Evolutionary conservation across 371 early-diverging fungal species (phyloP).

Genomic region (Mucor circinelloides): DNA sequence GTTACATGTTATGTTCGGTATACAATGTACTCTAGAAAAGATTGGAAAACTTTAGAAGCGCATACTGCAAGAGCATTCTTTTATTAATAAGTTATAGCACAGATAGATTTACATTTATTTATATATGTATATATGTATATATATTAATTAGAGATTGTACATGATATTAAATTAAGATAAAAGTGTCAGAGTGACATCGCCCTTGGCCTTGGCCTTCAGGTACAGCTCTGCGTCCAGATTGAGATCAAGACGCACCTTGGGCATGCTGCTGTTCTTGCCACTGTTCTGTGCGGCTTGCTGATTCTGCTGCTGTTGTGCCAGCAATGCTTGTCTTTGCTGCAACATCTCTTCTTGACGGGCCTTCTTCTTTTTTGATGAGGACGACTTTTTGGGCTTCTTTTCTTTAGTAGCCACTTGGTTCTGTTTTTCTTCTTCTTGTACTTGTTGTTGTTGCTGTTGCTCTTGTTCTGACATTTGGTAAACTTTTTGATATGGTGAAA

Average conservation of each 20-base stretch:
- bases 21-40: not conserved
- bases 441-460: conserved; percentile 1
- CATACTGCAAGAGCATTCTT: not conserved
- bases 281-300: not conserved
- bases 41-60: not conserved
- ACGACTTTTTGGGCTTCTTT: not conserved
- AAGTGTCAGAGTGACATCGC: conserved; percentile 30
- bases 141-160: not conserved
- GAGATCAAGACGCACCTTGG: conserved; percentile 18
- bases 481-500: not conserved
- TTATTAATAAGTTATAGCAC: not conserved
- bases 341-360: not conserved
- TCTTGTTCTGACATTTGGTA: conserved; percentile 7
- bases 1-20: not conserved
- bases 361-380: conserved; percentile 2
- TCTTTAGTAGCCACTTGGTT: not conserved
- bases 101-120: not conserved
- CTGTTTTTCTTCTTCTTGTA: not conserved
- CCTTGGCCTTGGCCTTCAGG: conserved; percentile 27
- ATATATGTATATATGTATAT: not conserved
- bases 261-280: conserved; percentile 16
- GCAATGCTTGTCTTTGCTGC: conserved; percentile 4
- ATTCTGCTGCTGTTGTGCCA: conserved; percentile 4
- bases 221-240: conserved; percentile 28
- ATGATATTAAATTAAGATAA: conserved; percentile 6